Base-by-base conservation (phyloP, 2,329 filamentous ascomycete genomes). In the Fusarium xylarioides region DNA sequence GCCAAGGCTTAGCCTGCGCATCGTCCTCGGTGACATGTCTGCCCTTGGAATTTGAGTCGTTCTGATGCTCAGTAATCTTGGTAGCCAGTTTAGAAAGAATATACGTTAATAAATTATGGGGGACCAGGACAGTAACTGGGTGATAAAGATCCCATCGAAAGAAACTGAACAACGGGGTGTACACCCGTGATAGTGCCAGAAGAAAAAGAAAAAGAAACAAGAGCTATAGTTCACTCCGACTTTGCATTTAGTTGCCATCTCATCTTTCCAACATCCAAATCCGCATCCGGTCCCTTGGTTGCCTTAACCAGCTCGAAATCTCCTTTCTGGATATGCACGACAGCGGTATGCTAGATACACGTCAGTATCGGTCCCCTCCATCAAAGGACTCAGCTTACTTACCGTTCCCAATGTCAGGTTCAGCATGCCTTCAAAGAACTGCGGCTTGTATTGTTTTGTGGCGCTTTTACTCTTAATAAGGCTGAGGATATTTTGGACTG, bases 371-470 rank as follows among this genome's bases (percentile, higher is more conserved):
- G 1, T 12, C 16, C 1, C 30, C 7, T 0, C 1, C 2, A 4
- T 8, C 7, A 2, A 11, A 16, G 0, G 4, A 0, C 12, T 4
- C 9, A 1, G 3, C 12, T 2, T 1, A 37, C 46, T 28, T 50
- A 74, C 71, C 23, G 46, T 72, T 23, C 71, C 71, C 3, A 74
- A 3, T 1, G 71, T 74, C 11, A 74, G n/a, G 9, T 52, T 58
- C 1, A 74, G 18, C 0, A 65, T 52, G 0, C 57, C 69, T 30
- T 74, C 71, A 14, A 74, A 65, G 12, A 43, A 71, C 0, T 61
- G 37, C 0, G 71, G 71, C 2, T 26, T 34, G 2, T 74, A 74
- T 12, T 53, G 11, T 0, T 19, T n/a, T 2, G 43, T 16, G 1
- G 44, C 52, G 3, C 23, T 1, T 1, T 19, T 11, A 1, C 28